A percentile compares a stretch with the other conserved stretches of the same genome.
These are phyloP conservation scores for Tolypocladium tundrense DNA, from an alignment of 2,329 filamentous ascomycete genomes.

Conservation along the genomic window DNA sequence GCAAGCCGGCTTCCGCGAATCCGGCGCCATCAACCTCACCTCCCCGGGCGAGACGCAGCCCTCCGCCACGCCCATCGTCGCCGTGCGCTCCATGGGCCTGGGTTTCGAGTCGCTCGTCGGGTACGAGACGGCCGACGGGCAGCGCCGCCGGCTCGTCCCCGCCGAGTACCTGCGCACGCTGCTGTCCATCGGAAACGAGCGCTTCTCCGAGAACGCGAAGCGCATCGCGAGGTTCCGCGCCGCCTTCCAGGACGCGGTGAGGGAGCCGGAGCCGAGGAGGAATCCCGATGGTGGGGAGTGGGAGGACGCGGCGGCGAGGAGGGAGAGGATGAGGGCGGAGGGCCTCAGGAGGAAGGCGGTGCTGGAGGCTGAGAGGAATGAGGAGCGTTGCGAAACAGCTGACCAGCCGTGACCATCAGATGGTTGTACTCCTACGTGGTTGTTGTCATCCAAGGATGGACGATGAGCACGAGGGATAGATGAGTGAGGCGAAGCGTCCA, in stretches of 20 bases:
- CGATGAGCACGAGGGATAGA: background rate
- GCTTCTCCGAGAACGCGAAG: constrained; percentile 59
- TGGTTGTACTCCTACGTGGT: background rate
- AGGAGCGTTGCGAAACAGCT: background rate
- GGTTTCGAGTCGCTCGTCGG: constrained; percentile 76
- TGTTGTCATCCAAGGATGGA: background rate
- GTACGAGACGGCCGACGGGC: constrained; percentile 26
- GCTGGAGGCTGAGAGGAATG: constrained; percentile 13
- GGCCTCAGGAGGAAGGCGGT: constrained; percentile 43
- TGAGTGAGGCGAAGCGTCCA: background rate
- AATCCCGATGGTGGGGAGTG: constrained; percentile 32
- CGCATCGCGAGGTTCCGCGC: constrained; percentile 55
- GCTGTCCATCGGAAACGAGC: constrained; percentile 60
- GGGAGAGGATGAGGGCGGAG: constrained; percentile 47
- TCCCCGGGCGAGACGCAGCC: constrained; percentile 19
- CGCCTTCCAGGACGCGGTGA: constrained; percentile 31
- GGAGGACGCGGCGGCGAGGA: constrained; percentile 43
- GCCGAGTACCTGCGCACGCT: constrained; percentile 58
- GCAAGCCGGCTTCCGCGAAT: constrained; percentile 80
- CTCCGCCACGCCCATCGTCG: constrained; percentile 58
- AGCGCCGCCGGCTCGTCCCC: constrained; percentile 42
- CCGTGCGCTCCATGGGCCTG: constrained; percentile 73
- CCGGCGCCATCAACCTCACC: constrained; percentile 63
- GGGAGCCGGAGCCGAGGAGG: constrained; percentile 11
- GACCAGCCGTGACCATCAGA: background rate